Evolutionary conservation across 2,329 filamentous ascomycete genomes (phyloP).

Genomic region (Thielaviopsis cerberus): DNA sequence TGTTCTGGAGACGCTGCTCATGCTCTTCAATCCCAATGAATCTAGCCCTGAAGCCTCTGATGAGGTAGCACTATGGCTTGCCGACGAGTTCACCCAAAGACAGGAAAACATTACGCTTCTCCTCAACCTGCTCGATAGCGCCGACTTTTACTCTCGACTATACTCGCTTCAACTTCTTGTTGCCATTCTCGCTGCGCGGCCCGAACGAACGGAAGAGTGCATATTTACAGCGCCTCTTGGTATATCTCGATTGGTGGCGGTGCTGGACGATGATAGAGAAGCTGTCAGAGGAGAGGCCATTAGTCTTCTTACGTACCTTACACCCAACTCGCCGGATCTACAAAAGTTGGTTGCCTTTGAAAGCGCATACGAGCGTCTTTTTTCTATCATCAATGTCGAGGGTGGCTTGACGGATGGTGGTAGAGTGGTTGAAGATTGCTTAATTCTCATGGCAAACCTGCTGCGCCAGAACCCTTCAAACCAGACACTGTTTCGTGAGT

Average conservation of each 20-base stretch:
- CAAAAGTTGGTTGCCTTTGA: constrained; percentile 94
- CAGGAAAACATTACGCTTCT: constrained; percentile 92
- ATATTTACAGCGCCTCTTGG: constrained; percentile 77
- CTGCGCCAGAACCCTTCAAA: constrained; percentile 76
- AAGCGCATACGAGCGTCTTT: constrained; percentile 75
- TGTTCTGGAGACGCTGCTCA: constrained; percentile 81
- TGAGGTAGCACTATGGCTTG: constrained; percentile 87
- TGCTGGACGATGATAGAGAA: constrained; percentile 70
- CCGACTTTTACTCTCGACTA: constrained; percentile 76
- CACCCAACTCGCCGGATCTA: constrained; percentile 68
- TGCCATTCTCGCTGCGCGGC: constrained; percentile 66
- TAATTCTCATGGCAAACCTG: constrained; percentile 79
- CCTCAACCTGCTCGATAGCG: constrained; percentile 70
- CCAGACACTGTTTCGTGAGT: constrained; percentile 84
- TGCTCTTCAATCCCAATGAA: constrained; percentile 62
- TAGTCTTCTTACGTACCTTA: constrained; percentile 71
- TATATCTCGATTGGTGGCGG: constrained; percentile 66
- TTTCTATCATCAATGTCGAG: constrained; percentile 63
- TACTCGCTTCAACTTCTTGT: constrained; percentile 81
- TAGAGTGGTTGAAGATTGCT: constrained; percentile 76
- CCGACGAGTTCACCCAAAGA: constrained; percentile 92
- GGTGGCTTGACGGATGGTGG: constrained; percentile 69
- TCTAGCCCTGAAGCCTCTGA: constrained; percentile 81
- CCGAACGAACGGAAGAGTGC: constrained; percentile 86
- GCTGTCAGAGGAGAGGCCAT: constrained; percentile 77